phyloP scores from a whole-genome alignment of 306 rosid species.

The Cucurbita ficifolia region DNA sequence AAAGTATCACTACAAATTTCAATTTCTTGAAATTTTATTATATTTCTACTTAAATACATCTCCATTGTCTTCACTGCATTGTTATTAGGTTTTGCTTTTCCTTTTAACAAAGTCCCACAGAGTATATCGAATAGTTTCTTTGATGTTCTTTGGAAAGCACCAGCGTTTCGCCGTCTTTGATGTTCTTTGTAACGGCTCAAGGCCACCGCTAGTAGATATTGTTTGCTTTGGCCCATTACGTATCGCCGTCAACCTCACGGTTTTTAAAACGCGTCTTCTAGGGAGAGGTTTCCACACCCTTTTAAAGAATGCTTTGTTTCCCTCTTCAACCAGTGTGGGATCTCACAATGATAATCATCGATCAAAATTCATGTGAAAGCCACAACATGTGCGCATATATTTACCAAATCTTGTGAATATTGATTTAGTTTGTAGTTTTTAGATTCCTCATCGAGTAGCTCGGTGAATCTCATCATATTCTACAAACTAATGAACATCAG shows the following conservation, averaged over 20 bases:
- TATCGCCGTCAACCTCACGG: too few species aligned
- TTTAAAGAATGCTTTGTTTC: too few species aligned
- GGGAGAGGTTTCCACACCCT: too few species aligned
- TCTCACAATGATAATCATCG: background rate
- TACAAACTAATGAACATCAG: background rate
- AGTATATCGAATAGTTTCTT: background rate
- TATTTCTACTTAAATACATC: background rate
- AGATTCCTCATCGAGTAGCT: background rate
- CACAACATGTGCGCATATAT: background rate
- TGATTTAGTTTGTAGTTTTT: background rate
- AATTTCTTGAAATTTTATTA: background rate
- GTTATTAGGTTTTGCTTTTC: background rate
- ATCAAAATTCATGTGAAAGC: background rate
- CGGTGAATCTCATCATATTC: background rate
- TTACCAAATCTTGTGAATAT: background rate
- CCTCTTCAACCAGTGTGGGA: too few species aligned
- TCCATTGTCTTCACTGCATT: background rate
- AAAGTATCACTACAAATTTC: background rate
- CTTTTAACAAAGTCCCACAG: background rate
- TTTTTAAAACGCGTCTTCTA: too few species aligned
- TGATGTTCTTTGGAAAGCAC: too few species aligned
- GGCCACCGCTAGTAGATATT: too few species aligned
- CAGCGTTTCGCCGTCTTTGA: too few species aligned
- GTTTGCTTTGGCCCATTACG: too few species aligned
- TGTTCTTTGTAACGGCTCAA: too few species aligned